Base-by-base conservation (phyloP, 805 yeast genomes). In the Wickerhamiella azyma region DNA sequence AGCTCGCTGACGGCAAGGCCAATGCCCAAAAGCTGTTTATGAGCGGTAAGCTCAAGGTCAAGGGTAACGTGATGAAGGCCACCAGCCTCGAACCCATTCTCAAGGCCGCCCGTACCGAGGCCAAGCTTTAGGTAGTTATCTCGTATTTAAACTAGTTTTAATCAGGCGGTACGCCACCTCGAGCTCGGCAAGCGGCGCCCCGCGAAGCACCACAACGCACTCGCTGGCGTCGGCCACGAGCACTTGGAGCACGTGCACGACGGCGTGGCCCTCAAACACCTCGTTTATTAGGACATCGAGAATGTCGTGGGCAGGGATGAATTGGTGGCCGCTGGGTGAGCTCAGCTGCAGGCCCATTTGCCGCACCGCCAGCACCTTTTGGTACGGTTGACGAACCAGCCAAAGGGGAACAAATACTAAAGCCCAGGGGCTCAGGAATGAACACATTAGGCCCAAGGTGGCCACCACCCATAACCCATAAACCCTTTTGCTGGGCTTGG, bases 1-100 rank as follows among this genome's bases (percentile, higher is more conserved):
- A 73, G 61, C 72, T 85, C 54, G 81, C 81, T 45, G 66, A 69
- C 50, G 94, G 94, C 51, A 81, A 83, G 70, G 77, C 85, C 52
- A 80, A 79, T 63, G 85, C 94, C 40, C 94, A 85, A 66, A 79
- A 77, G 67, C 72, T 85, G 58, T 85, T 83, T 64, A 75, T 85
- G 81, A 67, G 74, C 56, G 94, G 95, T 37, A 81, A 80, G 65
- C 74, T 85, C 64, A 84, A 83, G 72, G 79, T 85, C 53, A 82
- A 79, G 70, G 94, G 94, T 53, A 83, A 85, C 68, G 80, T 85
- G 67, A 81, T 81, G 88, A 85, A 85, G 71, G 94, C 94, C 46
- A 75, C 88, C 39, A 75, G 76, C 49, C 75, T 82, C 50, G 89
- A 81, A 64, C 66, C 72, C 41, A 75, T 82, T 42, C 72, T 82